A percentile compares a stretch with the other conserved stretches of the same genome.
phyloP scores from a whole-genome alignment of 192 early-diverging fungal species.

The Helicostylum pulchrum region DNA sequence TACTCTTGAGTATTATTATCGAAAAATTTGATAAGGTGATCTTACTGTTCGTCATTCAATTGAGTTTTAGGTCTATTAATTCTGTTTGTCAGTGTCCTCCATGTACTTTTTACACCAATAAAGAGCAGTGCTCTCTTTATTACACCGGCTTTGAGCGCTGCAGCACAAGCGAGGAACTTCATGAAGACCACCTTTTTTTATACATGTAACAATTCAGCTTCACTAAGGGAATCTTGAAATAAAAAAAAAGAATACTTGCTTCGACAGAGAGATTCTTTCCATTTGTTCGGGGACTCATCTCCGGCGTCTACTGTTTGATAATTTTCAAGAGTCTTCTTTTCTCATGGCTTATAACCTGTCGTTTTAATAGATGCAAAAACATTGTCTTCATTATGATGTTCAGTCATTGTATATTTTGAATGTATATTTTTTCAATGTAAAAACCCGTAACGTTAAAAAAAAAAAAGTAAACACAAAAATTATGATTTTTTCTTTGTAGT shows the following conservation, averaged over 20 bases:
- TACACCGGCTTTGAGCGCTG: too few relatives aligned
- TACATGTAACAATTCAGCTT: background rate
- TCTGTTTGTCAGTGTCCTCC: too few relatives aligned
- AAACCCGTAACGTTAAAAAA: too few relatives aligned
- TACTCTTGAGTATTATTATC: too few relatives aligned
- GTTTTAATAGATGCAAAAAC: constrained; percentile 75
- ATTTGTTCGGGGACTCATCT: constrained; percentile 91
- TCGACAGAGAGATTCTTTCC: constrained; percentile 94
- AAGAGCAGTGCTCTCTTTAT: too few relatives aligned
- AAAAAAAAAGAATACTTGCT: constrained; percentile 27
- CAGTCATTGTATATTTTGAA: constrained; percentile 37
- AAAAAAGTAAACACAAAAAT: constrained; percentile 15
- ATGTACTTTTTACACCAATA: too few relatives aligned
- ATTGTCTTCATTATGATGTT: constrained; percentile 55
- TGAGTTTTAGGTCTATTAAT: too few relatives aligned
- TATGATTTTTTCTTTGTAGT: too few relatives aligned
- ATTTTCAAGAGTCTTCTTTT: constrained; percentile 89
- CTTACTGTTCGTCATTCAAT: too few relatives aligned
- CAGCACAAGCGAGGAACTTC: constrained; percentile 68
- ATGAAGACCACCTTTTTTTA: constrained; percentile 32
- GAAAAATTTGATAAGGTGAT: too few relatives aligned
- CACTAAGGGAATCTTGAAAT: too few relatives aligned
- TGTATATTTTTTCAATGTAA: background rate
- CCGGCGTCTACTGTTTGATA: constrained; percentile 80
- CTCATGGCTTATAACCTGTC: constrained; percentile 85